Evolutionary conservation across 140 eudicot genomes (phyloP), one percentile per base, ranked within the genome.

Genomic region (Stevia rebaudiana): DNA sequence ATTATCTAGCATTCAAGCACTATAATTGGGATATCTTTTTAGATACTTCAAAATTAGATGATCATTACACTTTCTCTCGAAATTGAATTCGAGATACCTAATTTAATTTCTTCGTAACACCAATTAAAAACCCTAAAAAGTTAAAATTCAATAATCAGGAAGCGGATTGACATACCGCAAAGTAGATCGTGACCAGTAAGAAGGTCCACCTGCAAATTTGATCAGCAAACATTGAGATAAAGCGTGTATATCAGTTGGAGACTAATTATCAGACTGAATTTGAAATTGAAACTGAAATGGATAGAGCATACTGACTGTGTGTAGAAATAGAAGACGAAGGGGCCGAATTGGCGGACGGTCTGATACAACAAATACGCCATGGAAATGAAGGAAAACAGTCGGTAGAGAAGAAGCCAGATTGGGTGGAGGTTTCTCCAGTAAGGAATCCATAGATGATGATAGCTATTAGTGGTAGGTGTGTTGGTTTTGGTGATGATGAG

Each of bases 121-220:
- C 17, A 33, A 49, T 3, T 6, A 19, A 28, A 65, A 12, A 18
- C 33, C 10, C 0, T 0, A 56, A 0, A 56, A 55, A 56, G 39
- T 0, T 47, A 2, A 65, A 48, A 33, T 11, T 35, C 58, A 16
- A 9, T 31, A 5, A 48, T 11, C 12, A 47, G 35, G 54, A 15
- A 35, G 61, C 24, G 17, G 2, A 72, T 50, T 72, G 15, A 63
- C 95, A 33, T 83, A 89, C 97, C 69, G 79, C 92, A 77, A 89
- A 89, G 80, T 89, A 89, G 43, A 86, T 36, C 52, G 70, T 68
- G 40, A 86, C 97, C 74, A 89, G 33, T 8, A 74, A 69, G 62
- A 86, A 89, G 16, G 95, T 89, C 97, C 97, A 89, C 82, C 95
- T 89, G 86, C 53, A 82, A 36, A 72, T 25, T 30, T 31, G 10